phyloP scores from a whole-genome alignment of 2,329 filamentous ascomycete species.

The Fusarium floridanum region DNA sequence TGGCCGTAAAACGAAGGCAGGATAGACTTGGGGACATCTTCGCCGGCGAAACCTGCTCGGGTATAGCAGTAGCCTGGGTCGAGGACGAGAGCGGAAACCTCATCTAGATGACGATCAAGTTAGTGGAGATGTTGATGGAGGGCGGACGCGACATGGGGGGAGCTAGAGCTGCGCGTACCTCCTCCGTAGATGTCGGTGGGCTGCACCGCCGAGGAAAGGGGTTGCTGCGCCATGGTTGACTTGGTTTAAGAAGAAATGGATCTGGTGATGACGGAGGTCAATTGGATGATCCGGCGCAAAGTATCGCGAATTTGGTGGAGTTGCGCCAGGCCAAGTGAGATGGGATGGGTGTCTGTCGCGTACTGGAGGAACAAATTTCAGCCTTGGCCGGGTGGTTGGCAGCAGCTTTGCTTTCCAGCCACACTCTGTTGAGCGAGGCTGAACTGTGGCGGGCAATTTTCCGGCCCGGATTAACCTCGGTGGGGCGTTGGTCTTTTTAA shows the following conservation, averaged over 20 bases:
- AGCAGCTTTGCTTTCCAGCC: constrained; percentile 28
- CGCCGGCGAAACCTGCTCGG: constrained; percentile 95
- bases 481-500: constrained; percentile 26
- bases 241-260: constrained; percentile 9
- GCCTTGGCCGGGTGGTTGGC: constrained; percentile 47
- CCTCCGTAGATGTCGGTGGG: constrained; percentile 74
- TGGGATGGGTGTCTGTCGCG: constrained; percentile 45
- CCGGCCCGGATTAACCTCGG: constrained; percentile 41
- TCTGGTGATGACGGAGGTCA: constrained; percentile 31
- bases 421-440: constrained; percentile 25
- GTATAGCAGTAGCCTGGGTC: constrained; percentile 93
- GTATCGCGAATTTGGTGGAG: constrained; percentile 44
- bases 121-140: constrained; percentile 32
- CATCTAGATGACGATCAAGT: constrained; percentile 70
- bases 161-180: constrained; percentile 58
- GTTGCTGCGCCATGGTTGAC: constrained; percentile 66
- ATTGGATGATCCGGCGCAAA: constrained; percentile 46
- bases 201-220: constrained; percentile 67
- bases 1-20: constrained; percentile 90
- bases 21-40: constrained; percentile 95
- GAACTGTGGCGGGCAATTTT: constrained; percentile 8
- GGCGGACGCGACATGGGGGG: constrained; percentile 32
- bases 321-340: constrained; percentile 38
- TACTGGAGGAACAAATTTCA: constrained; percentile 50
- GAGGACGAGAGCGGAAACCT: constrained; percentile 96